Base-by-base conservation (phyloP, 2,329 filamentous ascomycete genomes). In the Knufia petricola region DNA sequence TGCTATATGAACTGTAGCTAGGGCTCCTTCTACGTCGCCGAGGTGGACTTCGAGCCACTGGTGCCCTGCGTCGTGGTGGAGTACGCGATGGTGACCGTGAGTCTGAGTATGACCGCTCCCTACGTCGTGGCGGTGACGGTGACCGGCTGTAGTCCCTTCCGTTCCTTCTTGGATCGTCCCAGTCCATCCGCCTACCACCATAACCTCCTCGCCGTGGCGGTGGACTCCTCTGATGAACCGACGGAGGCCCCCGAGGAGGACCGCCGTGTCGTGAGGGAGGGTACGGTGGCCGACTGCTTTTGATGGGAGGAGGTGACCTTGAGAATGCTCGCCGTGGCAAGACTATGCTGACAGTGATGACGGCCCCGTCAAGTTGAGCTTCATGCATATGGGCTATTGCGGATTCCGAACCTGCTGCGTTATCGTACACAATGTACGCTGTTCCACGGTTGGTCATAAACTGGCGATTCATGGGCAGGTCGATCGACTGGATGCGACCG, bases 331-430 rank as follows among this genome's bases (percentile, higher is more conserved):
- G 81, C 43, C 85, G 79, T 0, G 87, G 87, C 30, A 94, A 73
- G 21, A 95, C 87, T 56, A 95, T 92, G 38, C 86, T 92, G 42
- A 95, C 89, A 60, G 84, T 84, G 61, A 95, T 82, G 32, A 81
- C 74, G 19, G 82, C 79, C 45, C 88, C 88, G 65, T 95, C 89
- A 23, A 95, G 70, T 62, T 94, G 86, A n/a, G 86, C 87, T 69
- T 98, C 92, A 66, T 98, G 92, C 92, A 98, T 96, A 64, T 94
- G 86, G 15, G 89, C 81, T 58, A 95, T 94, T 23, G 92, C 92
- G 12, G 81, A 75, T 67, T 95, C 87, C 20, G 92, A 90, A 55
- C 90, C 84, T 43, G 78, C 73, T 55, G 88, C 79, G 56, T 84
- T 75, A 47, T 80, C 73, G 67, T 84, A 98, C 36, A 95, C 75